phyloP scores from a whole-genome alignment of 2,329 filamentous ascomycete genomes.

The Zasmidium angulare region DNA sequence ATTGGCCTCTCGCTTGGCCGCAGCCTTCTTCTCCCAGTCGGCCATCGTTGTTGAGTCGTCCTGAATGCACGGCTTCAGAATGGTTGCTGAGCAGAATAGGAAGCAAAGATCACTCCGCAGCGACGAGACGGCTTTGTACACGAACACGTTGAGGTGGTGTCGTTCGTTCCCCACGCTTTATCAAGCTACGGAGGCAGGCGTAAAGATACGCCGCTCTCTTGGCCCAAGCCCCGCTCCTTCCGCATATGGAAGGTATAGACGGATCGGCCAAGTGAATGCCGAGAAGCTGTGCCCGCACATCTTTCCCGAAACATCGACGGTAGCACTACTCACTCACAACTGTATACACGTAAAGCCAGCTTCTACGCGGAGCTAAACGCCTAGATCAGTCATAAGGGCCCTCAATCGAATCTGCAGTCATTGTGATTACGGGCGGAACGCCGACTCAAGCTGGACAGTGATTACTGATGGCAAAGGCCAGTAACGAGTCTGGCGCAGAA shows the following conservation, averaged over 20 bases:
- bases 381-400: too few species aligned
- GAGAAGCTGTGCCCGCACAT: not conserved
- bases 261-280: not conserved
- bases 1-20: conserved; percentile 10
- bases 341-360: not conserved
- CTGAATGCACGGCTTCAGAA: too few species aligned
- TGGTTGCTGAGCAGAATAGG: too few species aligned
- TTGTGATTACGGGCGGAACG: too few species aligned
- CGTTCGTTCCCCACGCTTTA: not conserved
- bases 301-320: not conserved
- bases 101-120: too few species aligned
- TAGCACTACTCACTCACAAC: not conserved
- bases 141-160: not conserved
- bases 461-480: too few species aligned
- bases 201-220: not conserved
- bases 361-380: not conserved
- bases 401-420: too few species aligned
- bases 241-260: not conserved
- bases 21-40: conserved; percentile 9
- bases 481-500: too few species aligned
- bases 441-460: too few species aligned
- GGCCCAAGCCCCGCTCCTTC: not conserved
- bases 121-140: too few species aligned
- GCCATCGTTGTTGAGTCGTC: not conserved
- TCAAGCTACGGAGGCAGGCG: not conserved